phyloP scores from a whole-genome alignment of 2,329 filamentous ascomycete genomes.

The Zymoseptoria crescenta region DNA sequence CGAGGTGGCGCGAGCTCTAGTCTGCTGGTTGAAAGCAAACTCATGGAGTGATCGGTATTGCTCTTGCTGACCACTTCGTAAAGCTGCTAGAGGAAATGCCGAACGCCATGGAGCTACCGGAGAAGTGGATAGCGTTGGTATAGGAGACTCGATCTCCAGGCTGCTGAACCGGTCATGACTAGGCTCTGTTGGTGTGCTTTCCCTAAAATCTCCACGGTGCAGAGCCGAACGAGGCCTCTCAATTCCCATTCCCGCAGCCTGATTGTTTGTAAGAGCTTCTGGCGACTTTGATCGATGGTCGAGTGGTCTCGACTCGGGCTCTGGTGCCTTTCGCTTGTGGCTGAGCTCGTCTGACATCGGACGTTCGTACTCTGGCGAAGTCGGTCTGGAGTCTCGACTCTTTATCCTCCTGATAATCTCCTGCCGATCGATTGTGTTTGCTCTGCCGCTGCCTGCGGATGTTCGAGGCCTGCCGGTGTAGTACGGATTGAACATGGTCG shows the following conservation, averaged over 20 bases:
- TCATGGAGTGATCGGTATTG: slow-evolving; percentile 6
- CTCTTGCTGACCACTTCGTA: slow-evolving; percentile 19
- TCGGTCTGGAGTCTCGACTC: slow-evolving; percentile 32
- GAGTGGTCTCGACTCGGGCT: slow-evolving; percentile 3
- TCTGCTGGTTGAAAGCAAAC: not conserved
- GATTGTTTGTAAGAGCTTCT: slow-evolving; percentile 18
- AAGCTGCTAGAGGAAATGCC: slow-evolving; percentile 36
- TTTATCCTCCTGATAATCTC: slow-evolving; percentile 82
- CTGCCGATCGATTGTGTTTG: slow-evolving; percentile 49
- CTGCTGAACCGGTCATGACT: not conserved
- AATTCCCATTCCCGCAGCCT: slow-evolving; percentile 47
- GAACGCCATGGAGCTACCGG: slow-evolving; percentile 52
- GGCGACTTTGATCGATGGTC: slow-evolving; percentile 16
- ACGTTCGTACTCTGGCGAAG: slow-evolving; percentile 20
- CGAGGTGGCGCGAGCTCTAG: slow-evolving; percentile 36
- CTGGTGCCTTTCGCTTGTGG: slow-evolving; percentile 46
- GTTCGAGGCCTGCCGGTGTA: slow-evolving; percentile 29
- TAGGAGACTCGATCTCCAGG: slow-evolving; percentile 4
- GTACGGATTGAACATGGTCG: slow-evolving; percentile 30
- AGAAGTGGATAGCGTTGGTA: slow-evolving; percentile 38
- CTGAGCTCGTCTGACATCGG: slow-evolving; percentile 9
- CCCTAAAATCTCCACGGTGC: slow-evolving; percentile 55
- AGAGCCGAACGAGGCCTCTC: slow-evolving; percentile 71
- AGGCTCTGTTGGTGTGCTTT: slow-evolving; percentile 20
- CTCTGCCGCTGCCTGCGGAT: slow-evolving; percentile 22